Evolutionary conservation across 345 rosid species (phyloP).

Genomic region (Syzygium oleosum): DNA sequence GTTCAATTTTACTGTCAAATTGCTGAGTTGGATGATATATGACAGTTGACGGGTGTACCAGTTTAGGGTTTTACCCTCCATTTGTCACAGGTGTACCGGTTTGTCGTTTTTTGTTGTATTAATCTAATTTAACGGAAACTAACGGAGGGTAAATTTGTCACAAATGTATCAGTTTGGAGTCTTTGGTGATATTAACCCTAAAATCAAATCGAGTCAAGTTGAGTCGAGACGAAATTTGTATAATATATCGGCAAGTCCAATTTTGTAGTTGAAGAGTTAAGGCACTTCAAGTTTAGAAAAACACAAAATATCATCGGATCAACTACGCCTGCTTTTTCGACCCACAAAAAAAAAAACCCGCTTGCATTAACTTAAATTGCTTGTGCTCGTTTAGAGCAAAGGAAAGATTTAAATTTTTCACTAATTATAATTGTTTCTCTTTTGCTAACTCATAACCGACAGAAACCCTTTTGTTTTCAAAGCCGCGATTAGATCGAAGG

Average conservation of each 20-base stretch:
- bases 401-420: background rate
- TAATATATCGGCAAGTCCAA: rapidly evolving
- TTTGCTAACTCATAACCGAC: background rate
- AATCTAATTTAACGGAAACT: too few relatives aligned
- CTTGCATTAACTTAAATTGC: background rate
- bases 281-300: rapidly evolving
- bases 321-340: rapidly evolving
- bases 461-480: background rate
- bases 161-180: too few relatives aligned
- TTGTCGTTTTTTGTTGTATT: too few relatives aligned
- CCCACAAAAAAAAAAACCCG: too few relatives aligned
- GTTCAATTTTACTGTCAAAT: too few relatives aligned
- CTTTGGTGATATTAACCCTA: too few relatives aligned
- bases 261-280: background rate
- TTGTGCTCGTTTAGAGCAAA: background rate
- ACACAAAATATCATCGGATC: background rate
- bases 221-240: background rate
- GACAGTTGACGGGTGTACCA: too few relatives aligned
- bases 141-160: too few relatives aligned
- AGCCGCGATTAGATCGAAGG: background rate
- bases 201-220: background rate
- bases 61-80: too few relatives aligned
- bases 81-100: too few relatives aligned
- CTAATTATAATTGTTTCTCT: background rate
- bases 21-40: too few relatives aligned